phyloP scores from a whole-genome alignment of 2,329 filamentous ascomycete species.

The Gliomastix tumulicola region DNA sequence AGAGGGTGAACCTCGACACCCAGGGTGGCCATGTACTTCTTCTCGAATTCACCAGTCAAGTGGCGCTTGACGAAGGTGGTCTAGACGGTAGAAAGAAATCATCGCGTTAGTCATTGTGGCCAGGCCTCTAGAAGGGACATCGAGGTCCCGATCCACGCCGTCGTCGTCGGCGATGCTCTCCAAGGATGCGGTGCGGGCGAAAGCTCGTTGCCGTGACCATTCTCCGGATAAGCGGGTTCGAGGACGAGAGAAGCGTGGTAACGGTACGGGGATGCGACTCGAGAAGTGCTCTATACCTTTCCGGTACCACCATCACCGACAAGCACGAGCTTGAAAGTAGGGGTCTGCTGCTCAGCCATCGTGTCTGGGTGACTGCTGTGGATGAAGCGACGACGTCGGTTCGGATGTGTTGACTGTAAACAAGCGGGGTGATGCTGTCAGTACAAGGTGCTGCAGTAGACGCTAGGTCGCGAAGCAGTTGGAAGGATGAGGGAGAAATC shows the following conservation, averaged over 20 bases:
- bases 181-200: neutral
- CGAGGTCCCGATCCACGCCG: no score
- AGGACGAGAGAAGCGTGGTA: no score
- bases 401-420: slow-evolving; percentile 28
- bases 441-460: no score
- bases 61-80: slow-evolving; percentile 99
- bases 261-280: no score
- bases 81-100: slow-evolving; percentile 45
- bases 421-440: slow-evolving; percentile 40
- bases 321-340: slow-evolving; percentile 99
- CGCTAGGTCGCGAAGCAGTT: no score
- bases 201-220: no score
- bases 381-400: slow-evolving; percentile 3
- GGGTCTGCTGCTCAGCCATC: slow-evolving; percentile 58
- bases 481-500: neutral
- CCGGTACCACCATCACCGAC: slow-evolving; percentile 98
- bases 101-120: slow-evolving; percentile 3
- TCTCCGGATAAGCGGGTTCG: no score
- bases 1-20: slow-evolving; percentile 99
- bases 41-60: slow-evolving; percentile 99
- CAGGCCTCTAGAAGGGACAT: no score
- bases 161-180: no score
- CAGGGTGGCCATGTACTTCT: slow-evolving; percentile 99
- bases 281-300: slow-evolving; percentile 60
- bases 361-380: slow-evolving; percentile 17